phyloP scores from a whole-genome alignment of 805 yeast species.

The Metschnikowia baotianmanensis region DNA sequence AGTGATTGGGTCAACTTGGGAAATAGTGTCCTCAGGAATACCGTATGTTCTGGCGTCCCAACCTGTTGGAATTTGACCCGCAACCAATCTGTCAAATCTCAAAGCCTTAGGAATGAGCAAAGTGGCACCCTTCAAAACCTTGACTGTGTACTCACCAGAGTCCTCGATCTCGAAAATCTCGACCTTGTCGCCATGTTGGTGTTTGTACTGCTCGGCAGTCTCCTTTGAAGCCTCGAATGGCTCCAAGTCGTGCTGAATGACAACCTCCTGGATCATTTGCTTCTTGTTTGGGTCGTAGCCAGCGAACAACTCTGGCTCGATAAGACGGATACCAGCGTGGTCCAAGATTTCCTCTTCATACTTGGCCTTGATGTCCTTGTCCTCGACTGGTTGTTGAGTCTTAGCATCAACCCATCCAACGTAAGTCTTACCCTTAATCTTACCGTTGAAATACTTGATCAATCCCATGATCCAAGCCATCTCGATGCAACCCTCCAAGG shows the following conservation, averaged over 20 bases:
- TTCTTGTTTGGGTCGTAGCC: constrained; percentile 96
- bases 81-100: constrained; percentile 70
- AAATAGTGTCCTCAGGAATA: constrained; percentile 86
- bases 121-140: constrained; percentile 88
- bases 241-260: constrained; percentile 94
- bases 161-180: constrained; percentile 87
- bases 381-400: constrained; percentile 90
- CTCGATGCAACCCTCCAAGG: constrained; percentile 96
- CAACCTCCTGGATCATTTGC: constrained; percentile 91
- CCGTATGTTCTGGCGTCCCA: constrained; percentile 97
- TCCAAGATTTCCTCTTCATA: constrained; percentile 86
- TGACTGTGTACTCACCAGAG: constrained; percentile 89
- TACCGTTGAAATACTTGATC: constrained; percentile 92
- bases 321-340: constrained; percentile 94
- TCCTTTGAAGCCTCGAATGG: constrained; percentile 94
- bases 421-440: constrained; percentile 84
- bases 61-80: constrained; percentile 97
- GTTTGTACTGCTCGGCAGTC: constrained; percentile 91
- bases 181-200: constrained; percentile 90
- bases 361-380: constrained; percentile 86
- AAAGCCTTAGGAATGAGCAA: constrained; percentile 88
- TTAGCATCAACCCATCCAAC: constrained; percentile 98
- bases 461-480: constrained; percentile 99
- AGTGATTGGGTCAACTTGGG: constrained; percentile 96
- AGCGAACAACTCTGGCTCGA: constrained; percentile 91